Base-by-base conservation (phyloP, 257 asterid genomes). In the Nyctanthes arbortristis region DNA sequence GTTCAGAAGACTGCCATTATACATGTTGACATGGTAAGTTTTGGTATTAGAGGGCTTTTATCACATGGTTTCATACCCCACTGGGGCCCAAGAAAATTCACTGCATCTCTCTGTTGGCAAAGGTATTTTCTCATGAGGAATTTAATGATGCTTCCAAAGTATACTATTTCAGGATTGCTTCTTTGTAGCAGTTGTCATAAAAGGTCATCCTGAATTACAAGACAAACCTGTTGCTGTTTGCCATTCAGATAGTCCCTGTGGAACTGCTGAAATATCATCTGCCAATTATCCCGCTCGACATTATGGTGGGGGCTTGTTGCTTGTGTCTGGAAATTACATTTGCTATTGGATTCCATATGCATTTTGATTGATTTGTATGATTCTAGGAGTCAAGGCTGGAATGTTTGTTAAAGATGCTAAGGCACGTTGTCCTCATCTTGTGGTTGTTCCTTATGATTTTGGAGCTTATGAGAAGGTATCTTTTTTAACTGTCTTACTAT, bases 361-460 rank as follows among this genome's bases (percentile, higher is more conserved):
- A 24, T 73, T 68, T 49, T 66, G 16, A 25, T 68, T 81, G 70
- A 81, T 73, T 31, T 70, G 69, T 67, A 29, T 65, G 34, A 37
- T 65, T 61, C 43, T 80, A 93, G 99, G 99, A 69, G 90, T 93
- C 55, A 87, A 82, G 86, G 96, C 99, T 34, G 97, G 99, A 55
- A 91, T 91, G 93, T 94, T 94, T 47, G 96, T 94, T 66, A 84
- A 87, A 80, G 96, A 94, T 81, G 99, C 99, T 14, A 94, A 89
- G 87, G 86, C 71, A 37, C 88, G 83, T 37, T 94, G 99, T 72
- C 97, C 99, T 77, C 87, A 89, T 70, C 96, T 94, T 71, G 90
- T 87, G 68, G 85, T 86, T 62, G 88, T 91, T 76, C 90, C 97
- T 37, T 91, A 94, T 72, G 87, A 94, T 82, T 94, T 94, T 69